These are phyloP conservation scores for Fistulinella prunicolor DNA, from an alignment of 768 basidiomycete genomes.

Conservation along the genomic window DNA sequence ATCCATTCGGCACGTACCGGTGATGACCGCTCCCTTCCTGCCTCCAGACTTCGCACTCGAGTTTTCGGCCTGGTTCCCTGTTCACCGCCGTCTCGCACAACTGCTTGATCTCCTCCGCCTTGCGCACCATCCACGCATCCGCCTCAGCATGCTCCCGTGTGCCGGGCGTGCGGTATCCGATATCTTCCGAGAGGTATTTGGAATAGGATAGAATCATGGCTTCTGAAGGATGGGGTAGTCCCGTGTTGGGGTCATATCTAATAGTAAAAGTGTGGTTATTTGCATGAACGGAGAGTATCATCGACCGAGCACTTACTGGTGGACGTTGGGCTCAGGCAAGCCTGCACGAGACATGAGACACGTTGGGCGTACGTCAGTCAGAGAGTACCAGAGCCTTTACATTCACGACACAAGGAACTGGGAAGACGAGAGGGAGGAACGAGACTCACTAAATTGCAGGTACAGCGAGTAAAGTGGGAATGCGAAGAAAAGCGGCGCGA, in stretches of 20 bases:
- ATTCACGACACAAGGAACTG: not conserved
- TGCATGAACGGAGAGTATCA: not conserved
- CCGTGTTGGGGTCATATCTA: constrained; percentile 49
- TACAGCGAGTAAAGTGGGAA: constrained; percentile 46
- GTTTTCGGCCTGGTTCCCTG: constrained; percentile 43
- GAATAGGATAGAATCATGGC: constrained; percentile 60
- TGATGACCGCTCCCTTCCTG: constrained; percentile 88
- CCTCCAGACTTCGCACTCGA: constrained; percentile 91
- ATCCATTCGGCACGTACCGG: constrained; percentile 50
- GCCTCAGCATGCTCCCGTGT: constrained; percentile 84
- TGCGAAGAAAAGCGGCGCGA: constrained; percentile 53
- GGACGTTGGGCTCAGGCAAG: constrained; percentile 54
- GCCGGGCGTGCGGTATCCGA: constrained; percentile 90
- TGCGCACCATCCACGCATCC: constrained; percentile 76
- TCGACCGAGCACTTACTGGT: constrained; percentile 40
- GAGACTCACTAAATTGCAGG: constrained; percentile 47
- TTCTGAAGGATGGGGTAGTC: constrained; percentile 70
- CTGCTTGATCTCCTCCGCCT: constrained; percentile 57
- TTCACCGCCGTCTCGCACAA: constrained; percentile 58
- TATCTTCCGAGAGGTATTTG: constrained; percentile 74
- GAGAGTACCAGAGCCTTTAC: not conserved
- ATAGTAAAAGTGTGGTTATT: not conserved
- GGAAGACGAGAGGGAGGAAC: not conserved
- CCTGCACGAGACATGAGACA: constrained; percentile 33
- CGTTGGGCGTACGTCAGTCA: too few relatives aligned